Percentiles rank a stretch among this genome's conserved stretches.
Evolutionary conservation across 2,329 filamentous ascomycete genomes (phyloP).

Genomic region (Beauveria brongniartii): DNA sequence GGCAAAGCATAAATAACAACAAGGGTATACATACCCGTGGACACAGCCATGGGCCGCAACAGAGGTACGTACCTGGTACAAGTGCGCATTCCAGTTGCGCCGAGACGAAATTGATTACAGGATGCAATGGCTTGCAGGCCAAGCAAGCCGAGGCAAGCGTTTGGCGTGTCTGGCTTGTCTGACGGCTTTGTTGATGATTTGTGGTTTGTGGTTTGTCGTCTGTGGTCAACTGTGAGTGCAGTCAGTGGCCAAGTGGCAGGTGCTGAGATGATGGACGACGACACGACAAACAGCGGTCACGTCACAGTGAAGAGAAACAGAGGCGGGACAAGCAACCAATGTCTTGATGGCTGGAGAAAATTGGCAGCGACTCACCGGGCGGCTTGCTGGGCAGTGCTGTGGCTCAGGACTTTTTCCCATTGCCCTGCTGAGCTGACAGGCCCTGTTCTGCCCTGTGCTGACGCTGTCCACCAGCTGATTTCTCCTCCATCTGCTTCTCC

Average conservation of each 20-base stretch:
- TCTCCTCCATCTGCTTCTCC: not conserved
- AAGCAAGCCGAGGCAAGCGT: not conserved
- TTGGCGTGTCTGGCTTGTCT: not conserved
- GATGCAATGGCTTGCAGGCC: not conserved
- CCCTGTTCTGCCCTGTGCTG: not conserved
- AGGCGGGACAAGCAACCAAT: too few relatives aligned
- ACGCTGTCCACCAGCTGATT: not conserved
- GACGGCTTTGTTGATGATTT: not conserved
- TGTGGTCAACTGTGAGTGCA: not conserved
- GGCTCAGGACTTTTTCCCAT: not conserved
- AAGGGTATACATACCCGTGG: not conserved
- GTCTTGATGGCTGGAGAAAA: too few relatives aligned
- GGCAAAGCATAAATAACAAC: too few relatives aligned
- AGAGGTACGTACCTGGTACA: conserved; percentile 11
- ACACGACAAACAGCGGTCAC: too few relatives aligned
- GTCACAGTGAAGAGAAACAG: too few relatives aligned
- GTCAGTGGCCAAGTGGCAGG: not conserved
- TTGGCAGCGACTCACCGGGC: not conserved
- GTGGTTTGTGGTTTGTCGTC: not conserved
- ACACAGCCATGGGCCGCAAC: conserved; percentile 12
- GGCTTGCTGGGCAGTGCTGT: not conserved
- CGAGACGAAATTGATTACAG: not conserved
- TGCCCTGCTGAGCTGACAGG: not conserved
- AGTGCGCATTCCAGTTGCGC: conserved; percentile 9
- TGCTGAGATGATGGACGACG: too few relatives aligned